Conservation (phyloP, 148 eudicot genomes). For the Arbutus unedo region DNA sequence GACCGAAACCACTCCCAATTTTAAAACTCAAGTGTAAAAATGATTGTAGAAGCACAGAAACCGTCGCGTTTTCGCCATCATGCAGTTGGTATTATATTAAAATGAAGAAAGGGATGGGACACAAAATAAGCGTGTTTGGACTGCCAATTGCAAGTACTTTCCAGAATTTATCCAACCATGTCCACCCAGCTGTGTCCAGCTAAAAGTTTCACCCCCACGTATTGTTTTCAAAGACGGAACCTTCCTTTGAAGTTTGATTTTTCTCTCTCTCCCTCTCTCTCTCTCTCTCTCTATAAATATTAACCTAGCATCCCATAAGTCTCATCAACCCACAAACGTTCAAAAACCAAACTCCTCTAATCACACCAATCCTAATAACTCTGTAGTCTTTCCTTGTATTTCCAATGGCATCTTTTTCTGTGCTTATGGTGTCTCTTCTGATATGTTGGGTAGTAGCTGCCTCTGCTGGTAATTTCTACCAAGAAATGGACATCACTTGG, state of each 20-base stretch:
- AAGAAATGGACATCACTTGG: slow-evolving; percentile 33
- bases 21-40: too few species aligned
- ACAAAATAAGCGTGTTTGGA: not conserved
- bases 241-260: not conserved
- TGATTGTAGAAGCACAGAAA: too few species aligned
- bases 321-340: not conserved
- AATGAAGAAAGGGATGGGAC: too few species aligned
- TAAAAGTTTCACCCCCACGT: not conserved
- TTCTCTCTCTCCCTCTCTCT: not conserved
- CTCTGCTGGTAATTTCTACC: slow-evolving; percentile 16
- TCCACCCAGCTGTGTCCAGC: slow-evolving; percentile 25
- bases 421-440: not conserved
- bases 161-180: not conserved
- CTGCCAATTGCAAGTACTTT: not conserved
- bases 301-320: not conserved
- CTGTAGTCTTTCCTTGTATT: not conserved
- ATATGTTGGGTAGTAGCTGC: not conserved
- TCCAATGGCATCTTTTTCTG: slow-evolving; percentile 18
- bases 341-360: not conserved
- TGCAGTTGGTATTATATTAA: too few species aligned
- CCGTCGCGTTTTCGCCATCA: too few species aligned
- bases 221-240: not conserved
- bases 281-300: not conserved
- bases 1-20: too few species aligned
- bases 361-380: not conserved